A percentile compares a stretch with the other conserved stretches of the same genome.
phyloP scores from a whole-genome alignment of 306 rosid genomes.

The Hylodesmum podocarpum region DNA sequence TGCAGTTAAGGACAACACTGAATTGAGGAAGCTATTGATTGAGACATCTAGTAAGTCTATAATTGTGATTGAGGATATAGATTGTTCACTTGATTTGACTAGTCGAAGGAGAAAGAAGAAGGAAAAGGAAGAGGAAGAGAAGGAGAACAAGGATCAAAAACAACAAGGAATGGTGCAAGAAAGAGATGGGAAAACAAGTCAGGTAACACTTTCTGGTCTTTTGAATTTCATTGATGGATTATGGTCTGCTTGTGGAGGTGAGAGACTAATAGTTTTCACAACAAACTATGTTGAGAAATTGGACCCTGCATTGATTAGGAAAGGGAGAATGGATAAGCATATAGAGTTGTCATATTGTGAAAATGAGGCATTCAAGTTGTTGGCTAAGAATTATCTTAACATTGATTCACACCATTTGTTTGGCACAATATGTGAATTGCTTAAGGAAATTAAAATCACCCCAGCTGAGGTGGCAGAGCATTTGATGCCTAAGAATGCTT shows the following conservation, averaged over 20 bases:
- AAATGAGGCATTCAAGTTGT: conserved; percentile 64
- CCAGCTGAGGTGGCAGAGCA: conserved; percentile 96
- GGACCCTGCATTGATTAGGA: conserved; percentile 80
- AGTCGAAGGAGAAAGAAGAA: conserved; percentile 58
- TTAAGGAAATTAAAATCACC: conserved; percentile 41
- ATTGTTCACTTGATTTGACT: conserved; percentile 74
- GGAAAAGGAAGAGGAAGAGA: conserved; percentile 31
- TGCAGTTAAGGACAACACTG: conserved; percentile 68
- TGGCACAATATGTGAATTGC: conserved; percentile 30
- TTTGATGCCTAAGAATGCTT: conserved; percentile 64
- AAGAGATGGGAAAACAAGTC: conserved; percentile 36
- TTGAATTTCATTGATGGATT: conserved; percentile 83
- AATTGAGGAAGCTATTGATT: conserved; percentile 59
- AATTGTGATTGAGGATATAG: conserved; percentile 73
- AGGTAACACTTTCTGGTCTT: conserved; percentile 71
- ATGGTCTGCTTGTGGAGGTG: conserved; percentile 84
- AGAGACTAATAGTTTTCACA: conserved; percentile 74
- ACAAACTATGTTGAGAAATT: conserved; percentile 78
- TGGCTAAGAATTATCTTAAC: conserved; percentile 63
- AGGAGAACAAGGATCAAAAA: conserved; percentile 30
- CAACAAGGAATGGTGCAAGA: conserved; percentile 35
- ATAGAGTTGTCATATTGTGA: conserved; percentile 66
- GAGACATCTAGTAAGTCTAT: conserved; percentile 69
- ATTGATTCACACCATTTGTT: conserved; percentile 53
- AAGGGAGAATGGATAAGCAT: conserved; percentile 89